Percentiles rank a stretch among this genome's conserved stretches.
These are phyloP conservation scores for Clonostachys solani DNA, from an alignment of 2,329 filamentous ascomycete species.

Conservation along the genomic window DNA sequence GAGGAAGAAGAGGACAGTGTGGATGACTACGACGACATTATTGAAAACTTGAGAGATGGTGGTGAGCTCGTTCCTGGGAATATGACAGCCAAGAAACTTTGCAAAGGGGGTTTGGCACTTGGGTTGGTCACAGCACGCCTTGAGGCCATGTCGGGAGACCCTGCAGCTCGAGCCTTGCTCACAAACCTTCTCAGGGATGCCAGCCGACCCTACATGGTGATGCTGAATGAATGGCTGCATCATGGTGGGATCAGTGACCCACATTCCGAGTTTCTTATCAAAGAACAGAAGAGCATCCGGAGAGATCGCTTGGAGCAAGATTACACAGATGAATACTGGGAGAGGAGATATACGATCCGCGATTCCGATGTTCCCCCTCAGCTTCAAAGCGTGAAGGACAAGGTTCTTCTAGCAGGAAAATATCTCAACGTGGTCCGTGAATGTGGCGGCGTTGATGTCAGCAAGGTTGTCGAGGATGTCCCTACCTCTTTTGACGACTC, in stretches of 20 bases:
- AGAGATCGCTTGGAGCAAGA: conserved; percentile 89
- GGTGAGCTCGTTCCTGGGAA: conserved; percentile 75
- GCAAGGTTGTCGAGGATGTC: conserved; percentile 82
- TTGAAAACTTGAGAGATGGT: conserved; percentile 84
- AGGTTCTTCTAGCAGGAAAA: conserved; percentile 91
- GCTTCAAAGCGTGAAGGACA: conserved; percentile 84
- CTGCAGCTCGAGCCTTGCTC: conserved; percentile 76
- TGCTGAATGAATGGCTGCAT: conserved; percentile 98
- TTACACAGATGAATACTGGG: conserved; percentile 99
- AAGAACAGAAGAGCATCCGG: conserved; percentile 92
- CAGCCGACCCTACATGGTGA: conserved; percentile 91
- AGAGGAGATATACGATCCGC: conserved; percentile 91
- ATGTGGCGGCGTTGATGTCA: conserved; percentile 92
- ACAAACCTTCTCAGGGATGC: conserved; percentile 82
- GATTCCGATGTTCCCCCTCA: conserved; percentile 90
- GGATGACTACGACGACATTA: conserved; percentile 87
- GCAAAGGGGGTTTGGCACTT: conserved; percentile 94
- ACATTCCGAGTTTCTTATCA: conserved; percentile 89
- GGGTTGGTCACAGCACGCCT: conserved; percentile 80
- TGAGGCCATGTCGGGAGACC: conserved; percentile 89
- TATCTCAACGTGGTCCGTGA: conserved; percentile 97
- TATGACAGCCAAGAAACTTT: conserved; percentile 84
- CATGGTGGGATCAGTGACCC: conserved; percentile 93
- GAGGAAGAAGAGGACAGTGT: conserved; percentile 70
- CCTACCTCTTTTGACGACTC: conserved; percentile 88